Conservation (phyloP, 129 eudicot genomes). For the Cynara cardunculus region DNA sequence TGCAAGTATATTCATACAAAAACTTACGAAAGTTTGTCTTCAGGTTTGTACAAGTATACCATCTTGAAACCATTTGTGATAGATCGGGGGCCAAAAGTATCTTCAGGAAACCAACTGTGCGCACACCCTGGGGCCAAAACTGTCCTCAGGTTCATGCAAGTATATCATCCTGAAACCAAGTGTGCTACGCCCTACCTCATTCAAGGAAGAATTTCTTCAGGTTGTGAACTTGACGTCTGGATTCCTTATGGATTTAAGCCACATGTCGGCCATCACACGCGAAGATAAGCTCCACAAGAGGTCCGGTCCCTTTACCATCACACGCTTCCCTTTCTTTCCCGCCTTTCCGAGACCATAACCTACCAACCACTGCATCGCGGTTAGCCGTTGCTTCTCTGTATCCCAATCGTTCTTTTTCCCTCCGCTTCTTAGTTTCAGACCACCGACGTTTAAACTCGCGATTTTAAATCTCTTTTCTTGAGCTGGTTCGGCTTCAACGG, state of each 20-base stretch:
- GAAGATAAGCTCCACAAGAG: conserved; percentile 86
- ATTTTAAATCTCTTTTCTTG: conserved; percentile 70
- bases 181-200: too few species aligned
- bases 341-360: conserved; percentile 70
- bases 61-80: not conserved
- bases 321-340: conserved; percentile 57
- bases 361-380: conserved; percentile 93
- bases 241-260: conserved; percentile 89
- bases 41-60: conserved; percentile 15
- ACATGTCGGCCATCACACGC: conserved; percentile 90
- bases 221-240: conserved; percentile 76
- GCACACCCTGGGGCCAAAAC: too few species aligned
- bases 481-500: conserved; percentile 26
- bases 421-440: conserved; percentile 57
- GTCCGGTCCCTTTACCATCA: conserved; percentile 55
- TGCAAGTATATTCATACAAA: conserved; percentile 8
- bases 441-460: conserved; percentile 61
- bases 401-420: conserved; percentile 71
- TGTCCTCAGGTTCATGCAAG: too few species aligned
- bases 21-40: not conserved
- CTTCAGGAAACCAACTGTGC: too few species aligned
- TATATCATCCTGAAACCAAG: too few species aligned
- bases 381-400: conserved; percentile 77
- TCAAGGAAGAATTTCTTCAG: too few species aligned
- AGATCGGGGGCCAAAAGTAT: not conserved